phyloP scores from a whole-genome alignment of 2,329 filamentous ascomycete species.

The Lasiodiplodia hormozganensis region DNA sequence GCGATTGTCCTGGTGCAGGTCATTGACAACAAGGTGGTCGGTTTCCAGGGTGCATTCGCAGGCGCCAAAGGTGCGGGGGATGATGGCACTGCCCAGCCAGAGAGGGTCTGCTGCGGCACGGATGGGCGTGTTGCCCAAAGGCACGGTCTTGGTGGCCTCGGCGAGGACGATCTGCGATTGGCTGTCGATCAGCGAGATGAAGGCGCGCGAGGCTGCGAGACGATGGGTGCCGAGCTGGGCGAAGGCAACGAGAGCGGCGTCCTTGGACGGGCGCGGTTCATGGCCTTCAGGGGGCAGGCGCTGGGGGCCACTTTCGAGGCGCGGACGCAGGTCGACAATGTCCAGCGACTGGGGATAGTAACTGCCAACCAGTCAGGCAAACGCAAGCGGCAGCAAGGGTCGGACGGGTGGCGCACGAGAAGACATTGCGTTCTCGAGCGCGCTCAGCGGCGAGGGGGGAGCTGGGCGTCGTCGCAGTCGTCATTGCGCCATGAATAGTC shows the following conservation, averaged over 20 bases:
- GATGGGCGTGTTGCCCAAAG: constrained; percentile 38
- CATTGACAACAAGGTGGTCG: not conserved
- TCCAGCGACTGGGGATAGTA: constrained; percentile 1
- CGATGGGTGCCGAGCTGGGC: constrained; percentile 48
- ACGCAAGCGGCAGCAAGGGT: not conserved
- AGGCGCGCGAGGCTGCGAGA: constrained; percentile 42
- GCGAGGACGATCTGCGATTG: constrained; percentile 45
- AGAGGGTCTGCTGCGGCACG: constrained; percentile 36
- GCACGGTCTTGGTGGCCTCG: constrained; percentile 43
- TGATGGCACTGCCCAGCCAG: constrained; percentile 41
- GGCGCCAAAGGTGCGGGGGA: constrained; percentile 42
- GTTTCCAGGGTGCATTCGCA: constrained; percentile 32
- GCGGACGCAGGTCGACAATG: too few relatives aligned
- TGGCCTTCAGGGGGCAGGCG: constrained; percentile 29
- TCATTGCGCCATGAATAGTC: not conserved
- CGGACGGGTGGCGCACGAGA: not conserved
- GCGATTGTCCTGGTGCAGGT: not conserved
- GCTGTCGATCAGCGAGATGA: constrained; percentile 49
- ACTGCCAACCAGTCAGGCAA: not conserved
- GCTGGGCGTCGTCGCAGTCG: not conserved
- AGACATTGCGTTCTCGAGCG: constrained; percentile 3
- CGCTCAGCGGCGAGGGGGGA: not conserved
- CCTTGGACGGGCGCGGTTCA: constrained; percentile 37
- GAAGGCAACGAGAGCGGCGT: constrained; percentile 45
- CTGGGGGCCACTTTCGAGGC: not conserved